These are phyloP conservation scores for Colletotrichum sp. DNA, from an alignment of 2,329 filamentous ascomycete species.

Conservation along the genomic window DNA sequence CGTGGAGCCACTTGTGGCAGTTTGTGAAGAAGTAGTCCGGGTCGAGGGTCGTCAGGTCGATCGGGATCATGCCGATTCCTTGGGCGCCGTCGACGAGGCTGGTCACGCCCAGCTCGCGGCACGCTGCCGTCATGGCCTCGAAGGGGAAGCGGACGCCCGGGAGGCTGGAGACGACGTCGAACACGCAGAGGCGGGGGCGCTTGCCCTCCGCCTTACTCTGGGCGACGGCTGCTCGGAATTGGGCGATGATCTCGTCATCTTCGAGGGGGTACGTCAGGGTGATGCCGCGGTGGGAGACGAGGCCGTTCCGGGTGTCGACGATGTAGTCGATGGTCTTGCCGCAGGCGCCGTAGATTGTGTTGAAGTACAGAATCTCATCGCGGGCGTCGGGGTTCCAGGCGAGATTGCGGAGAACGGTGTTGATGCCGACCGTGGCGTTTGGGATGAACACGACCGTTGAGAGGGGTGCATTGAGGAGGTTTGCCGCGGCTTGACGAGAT, in stretches of 20 bases:
- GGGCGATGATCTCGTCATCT: conserved; percentile 67
- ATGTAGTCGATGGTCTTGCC: conserved; percentile 74
- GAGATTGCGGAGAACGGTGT: conserved; percentile 80
- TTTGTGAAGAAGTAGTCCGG: conserved; percentile 90
- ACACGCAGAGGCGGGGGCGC: conserved; percentile 70
- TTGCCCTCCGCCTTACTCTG: conserved; percentile 59
- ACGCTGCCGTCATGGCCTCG: conserved; percentile 66
- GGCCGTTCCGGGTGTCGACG: conserved; percentile 63
- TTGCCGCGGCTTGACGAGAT: conserved; percentile 67
- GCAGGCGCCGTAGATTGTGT: conserved; percentile 78
- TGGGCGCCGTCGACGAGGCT: conserved; percentile 87
- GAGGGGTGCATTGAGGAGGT: conserved; percentile 67
- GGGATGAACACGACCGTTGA: conserved; percentile 76
- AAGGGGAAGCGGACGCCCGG: conserved; percentile 85
- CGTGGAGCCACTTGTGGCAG: conserved; percentile 89
- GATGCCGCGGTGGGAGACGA: conserved; percentile 57
- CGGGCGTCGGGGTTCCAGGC: conserved; percentile 69
- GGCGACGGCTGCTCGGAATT: conserved; percentile 64
- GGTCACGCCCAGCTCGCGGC: conserved; percentile 69
- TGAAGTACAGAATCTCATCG: conserved; percentile 81
- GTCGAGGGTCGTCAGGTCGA: conserved; percentile 70
- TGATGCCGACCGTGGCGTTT: conserved; percentile 81
- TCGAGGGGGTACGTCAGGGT: conserved; percentile 70
- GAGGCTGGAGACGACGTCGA: conserved; percentile 80
- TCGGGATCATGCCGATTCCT: conserved; percentile 75